These are phyloP conservation scores for Elongisporangium prolatum DNA, from an alignment of 352 stramenopile genomes.

Conservation along the genomic window DNA sequence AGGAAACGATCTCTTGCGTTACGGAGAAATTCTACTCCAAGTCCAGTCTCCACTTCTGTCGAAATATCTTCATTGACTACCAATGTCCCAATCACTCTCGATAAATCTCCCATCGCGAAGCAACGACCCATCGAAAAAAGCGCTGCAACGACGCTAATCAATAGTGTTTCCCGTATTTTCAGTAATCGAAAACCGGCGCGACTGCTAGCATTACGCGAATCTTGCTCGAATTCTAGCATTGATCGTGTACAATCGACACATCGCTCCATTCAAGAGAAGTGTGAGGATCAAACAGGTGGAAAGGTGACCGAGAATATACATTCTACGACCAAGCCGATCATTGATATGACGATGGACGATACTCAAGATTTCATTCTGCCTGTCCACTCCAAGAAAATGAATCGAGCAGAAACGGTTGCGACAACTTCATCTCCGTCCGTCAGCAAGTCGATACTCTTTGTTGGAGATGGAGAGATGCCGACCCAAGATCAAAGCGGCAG, in stretches of 20 bases:
- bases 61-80: neutral
- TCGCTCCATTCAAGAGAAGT: neutral
- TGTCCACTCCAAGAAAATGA: neutral
- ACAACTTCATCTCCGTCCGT: neutral
- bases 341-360: neutral
- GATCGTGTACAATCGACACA: neutral
- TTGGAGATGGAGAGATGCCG: neutral
- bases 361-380: neutral
- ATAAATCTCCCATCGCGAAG: neutral
- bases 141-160: neutral
- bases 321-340: neutral
- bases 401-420: neutral
- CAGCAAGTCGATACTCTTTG: neutral
- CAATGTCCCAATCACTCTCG: neutral
- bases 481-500: neutral
- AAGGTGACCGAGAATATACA: neutral
- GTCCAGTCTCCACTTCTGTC: neutral
- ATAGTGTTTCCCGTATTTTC: neutral
- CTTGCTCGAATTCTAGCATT: neutral
- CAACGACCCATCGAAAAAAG: neutral
- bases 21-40: neutral
- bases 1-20: neutral
- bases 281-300: neutral
- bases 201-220: neutral
- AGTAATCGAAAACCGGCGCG: neutral